Evolutionary conservation across 2,329 filamentous ascomycete species (phyloP), one percentile per base, ranked within the genome.

Genomic region (Diaporthe vaccinii): DNA sequence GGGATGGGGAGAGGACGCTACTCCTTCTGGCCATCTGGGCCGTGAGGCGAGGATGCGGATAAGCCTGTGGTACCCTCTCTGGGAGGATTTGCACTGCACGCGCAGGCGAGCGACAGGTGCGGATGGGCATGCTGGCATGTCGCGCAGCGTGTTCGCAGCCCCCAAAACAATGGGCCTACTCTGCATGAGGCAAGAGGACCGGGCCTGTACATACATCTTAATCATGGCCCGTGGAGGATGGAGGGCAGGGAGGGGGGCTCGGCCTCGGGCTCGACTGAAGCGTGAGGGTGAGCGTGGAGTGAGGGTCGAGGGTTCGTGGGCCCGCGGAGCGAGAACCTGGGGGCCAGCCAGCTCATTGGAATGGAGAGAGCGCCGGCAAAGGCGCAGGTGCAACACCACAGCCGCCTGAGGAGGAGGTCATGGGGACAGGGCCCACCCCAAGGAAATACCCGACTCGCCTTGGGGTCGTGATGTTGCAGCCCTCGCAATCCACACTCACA

Each of bases 361-460:
- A 72, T 51, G 49, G 74, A 49, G 73, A 22, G 53, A 41, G 68
- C 22, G 51, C 65, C 39, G 65, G 65, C 46, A 20, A 20, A 57
- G 55, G 55, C 17, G 46, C 58, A 74, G 25, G 55, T 76, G 75
- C 75, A 76, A 72, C 75, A 71, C 70, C 53, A 39, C 69, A 75
- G 59, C 74, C 74, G 75, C 75, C 70, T 74, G 62, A 65, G 69
- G 62, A 41, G 46, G 39, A 76, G 75, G 73, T 76, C 75, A 76
- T 76, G 75, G 73, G 75, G 65, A 65, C 73, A 46, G 55, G 70
- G 71, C 57, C 75, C 75, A 76, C 75, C 34, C 22, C 61, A 58
- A 75, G 62, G 53, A 75, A 76, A 67, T 53, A 71, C 57, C 75
- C 75, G 73, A 75, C 75, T 76, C 73, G 75, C 62, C 57, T 31